Evolutionary conservation across 1,284 basidiomycete genomes (phyloP).

Genomic region (Puccinia coronata): DNA sequence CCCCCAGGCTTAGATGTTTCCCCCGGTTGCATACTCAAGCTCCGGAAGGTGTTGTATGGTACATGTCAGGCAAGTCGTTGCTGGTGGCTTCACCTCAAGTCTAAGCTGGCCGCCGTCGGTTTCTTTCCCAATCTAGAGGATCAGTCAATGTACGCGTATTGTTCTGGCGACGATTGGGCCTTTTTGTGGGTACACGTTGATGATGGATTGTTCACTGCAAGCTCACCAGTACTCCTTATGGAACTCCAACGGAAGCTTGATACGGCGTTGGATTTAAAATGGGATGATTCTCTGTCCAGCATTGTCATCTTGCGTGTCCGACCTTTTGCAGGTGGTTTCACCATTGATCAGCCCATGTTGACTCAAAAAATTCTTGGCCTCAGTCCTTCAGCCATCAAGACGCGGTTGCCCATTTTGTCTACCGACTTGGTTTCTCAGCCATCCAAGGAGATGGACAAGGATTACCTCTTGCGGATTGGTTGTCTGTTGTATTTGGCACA

Average conservation of each 20-base stretch:
- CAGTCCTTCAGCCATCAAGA: not conserved
- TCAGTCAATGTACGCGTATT: not conserved
- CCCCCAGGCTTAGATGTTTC: not conserved
- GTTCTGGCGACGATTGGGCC: not conserved
- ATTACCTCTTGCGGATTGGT: too few relatives aligned
- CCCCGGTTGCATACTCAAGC: not conserved
- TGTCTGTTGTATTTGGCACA: too few relatives aligned
- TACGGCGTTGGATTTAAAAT: not conserved
- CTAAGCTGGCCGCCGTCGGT: not conserved
- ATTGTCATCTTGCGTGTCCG: not conserved
- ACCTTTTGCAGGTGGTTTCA: not conserved
- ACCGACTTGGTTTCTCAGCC: not conserved
- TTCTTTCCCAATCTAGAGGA: slow-evolving; percentile 4
- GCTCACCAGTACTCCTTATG: not conserved
- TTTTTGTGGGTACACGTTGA: slow-evolving; percentile 32
- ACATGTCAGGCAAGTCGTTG: slow-evolving; percentile 22
- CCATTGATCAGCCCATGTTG: not conserved
- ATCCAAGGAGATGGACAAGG: too few relatives aligned
- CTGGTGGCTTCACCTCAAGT: slow-evolving; percentile 27
- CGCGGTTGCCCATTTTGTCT: not conserved
- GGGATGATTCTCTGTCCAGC: not conserved
- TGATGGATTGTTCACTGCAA: slow-evolving; percentile 3
- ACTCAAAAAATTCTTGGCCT: not conserved
- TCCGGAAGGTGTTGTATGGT: slow-evolving; percentile 12
- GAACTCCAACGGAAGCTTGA: not conserved